phyloP scores from a whole-genome alignment of 192 early-diverging fungal genomes.

The Spizellomyces sp. region DNA sequence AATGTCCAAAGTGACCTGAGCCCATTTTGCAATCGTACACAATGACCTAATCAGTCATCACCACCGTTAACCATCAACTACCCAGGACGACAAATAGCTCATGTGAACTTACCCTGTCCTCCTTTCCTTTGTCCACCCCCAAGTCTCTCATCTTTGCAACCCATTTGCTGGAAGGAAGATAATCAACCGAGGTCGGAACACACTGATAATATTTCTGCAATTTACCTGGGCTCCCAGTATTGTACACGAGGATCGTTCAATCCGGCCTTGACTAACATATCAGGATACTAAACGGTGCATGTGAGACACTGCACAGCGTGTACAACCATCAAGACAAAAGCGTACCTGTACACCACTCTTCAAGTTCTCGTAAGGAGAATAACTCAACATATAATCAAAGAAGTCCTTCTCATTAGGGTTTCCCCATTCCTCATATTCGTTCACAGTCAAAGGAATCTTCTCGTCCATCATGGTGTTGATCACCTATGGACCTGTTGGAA shows the following conservation, averaged over 20 bases:
- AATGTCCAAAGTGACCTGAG: slow-evolving; percentile 42
- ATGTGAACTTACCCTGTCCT: slow-evolving; percentile 2
- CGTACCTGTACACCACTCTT: slow-evolving; percentile 10
- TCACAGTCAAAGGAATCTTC: slow-evolving; percentile 47
- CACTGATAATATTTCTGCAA: no score
- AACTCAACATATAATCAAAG: slow-evolving; percentile 54
- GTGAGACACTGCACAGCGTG: background rate
- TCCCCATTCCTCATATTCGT: slow-evolving; percentile 61
- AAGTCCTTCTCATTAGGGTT: slow-evolving; percentile 52
- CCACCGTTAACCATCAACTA: no score
- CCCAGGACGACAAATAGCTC: no score
- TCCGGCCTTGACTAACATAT: slow-evolving; percentile 66
- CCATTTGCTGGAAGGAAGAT: slow-evolving; percentile 63
- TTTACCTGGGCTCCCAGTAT: slow-evolving; percentile 72
- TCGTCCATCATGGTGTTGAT: slow-evolving; percentile 10
- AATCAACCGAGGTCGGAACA: no score
- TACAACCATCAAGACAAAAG: background rate
- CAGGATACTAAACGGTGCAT: slow-evolving; percentile 32
- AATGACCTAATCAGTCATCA: slow-evolving; percentile 7
- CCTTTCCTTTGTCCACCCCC: slow-evolving; percentile 13
- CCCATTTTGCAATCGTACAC: slow-evolving; percentile 56
- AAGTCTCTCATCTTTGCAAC: slow-evolving; percentile 73
- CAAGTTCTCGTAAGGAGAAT: slow-evolving; percentile 57
- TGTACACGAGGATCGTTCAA: slow-evolving; percentile 85
- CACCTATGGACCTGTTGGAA: slow-evolving; percentile 21